Evolutionary conservation across 2,329 filamentous ascomycete genomes (phyloP).

Genomic region (Cladophialophora carrionii): DNA sequence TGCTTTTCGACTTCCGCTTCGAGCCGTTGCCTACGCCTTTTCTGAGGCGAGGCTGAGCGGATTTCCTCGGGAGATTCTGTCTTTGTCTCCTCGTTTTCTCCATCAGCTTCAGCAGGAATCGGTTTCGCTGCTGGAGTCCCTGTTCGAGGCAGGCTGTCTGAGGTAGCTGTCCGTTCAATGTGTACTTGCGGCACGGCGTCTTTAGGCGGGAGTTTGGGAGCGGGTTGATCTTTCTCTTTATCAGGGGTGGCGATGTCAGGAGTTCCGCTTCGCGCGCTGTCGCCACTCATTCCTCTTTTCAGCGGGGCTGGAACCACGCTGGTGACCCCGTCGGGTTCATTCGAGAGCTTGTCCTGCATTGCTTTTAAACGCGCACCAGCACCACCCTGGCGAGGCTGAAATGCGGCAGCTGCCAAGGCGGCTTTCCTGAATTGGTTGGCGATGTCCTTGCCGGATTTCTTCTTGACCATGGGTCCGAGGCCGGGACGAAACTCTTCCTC

Average conservation of each 20-base stretch:
- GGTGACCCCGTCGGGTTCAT: slow-evolving; percentile 86
- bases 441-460: slow-evolving; percentile 71
- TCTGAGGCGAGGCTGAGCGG: slow-evolving; percentile 48
- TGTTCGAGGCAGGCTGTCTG: slow-evolving; percentile 39
- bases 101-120: slow-evolving; percentile 29
- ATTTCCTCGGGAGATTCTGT: slow-evolving; percentile 45
- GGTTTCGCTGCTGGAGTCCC: slow-evolving; percentile 21
- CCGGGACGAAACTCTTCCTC: slow-evolving; percentile 69
- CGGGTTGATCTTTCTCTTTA: slow-evolving; percentile 38
- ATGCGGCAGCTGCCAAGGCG: slow-evolving; percentile 70
- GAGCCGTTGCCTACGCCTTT: slow-evolving; percentile 63
- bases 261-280: slow-evolving; percentile 42
- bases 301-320: slow-evolving; percentile 80
- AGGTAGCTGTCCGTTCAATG: slow-evolving; percentile 44
- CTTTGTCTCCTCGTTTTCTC: slow-evolving; percentile 42
- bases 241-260: slow-evolving; percentile 40
- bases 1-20: slow-evolving; percentile 78
- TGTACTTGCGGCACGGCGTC: slow-evolving; percentile 45
- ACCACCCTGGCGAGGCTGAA: slow-evolving; percentile 86
- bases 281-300: slow-evolving; percentile 47
- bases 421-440: slow-evolving; percentile 79
- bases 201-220: slow-evolving; percentile 41
- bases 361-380: slow-evolving; percentile 77
- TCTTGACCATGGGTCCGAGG: slow-evolving; percentile 85
- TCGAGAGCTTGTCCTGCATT: slow-evolving; percentile 58